Conservation (phyloP, 108 stramenopile genomes). For the Cafeteria roenbergensis region DNA sequence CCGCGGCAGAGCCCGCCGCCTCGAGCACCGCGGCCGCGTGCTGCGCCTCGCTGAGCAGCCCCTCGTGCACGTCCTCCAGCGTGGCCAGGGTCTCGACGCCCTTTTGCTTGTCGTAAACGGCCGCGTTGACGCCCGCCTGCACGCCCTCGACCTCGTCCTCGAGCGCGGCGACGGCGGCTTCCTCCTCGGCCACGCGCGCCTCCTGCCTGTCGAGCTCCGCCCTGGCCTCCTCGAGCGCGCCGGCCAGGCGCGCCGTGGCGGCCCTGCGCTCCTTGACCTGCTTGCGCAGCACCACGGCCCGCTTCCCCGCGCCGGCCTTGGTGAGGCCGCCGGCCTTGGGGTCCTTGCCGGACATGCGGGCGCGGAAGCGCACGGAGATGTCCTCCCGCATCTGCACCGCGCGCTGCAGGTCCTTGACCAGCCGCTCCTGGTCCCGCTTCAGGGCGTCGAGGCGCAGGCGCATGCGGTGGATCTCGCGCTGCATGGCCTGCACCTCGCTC, state of each 20-base stretch:
- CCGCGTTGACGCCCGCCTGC: conserved; percentile 26
- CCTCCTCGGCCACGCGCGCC: conserved; percentile 22
- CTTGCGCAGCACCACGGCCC: conserved; percentile 24
- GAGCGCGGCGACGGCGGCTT: conserved; percentile 8
- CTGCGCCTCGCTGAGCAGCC: not conserved
- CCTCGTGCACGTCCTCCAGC: not conserved
- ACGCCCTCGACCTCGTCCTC: conserved; percentile 14
- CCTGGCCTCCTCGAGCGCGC: conserved; percentile 25
- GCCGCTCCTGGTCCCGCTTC: conserved; percentile 50
- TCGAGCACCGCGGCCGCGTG: not conserved
- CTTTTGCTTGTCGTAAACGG: conserved; percentile 42
- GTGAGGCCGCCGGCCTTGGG: conserved; percentile 3
- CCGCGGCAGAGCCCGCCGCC: not conserved
- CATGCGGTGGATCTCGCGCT: conserved; percentile 69
- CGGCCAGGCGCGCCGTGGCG: conserved; percentile 20
- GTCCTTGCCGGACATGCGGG: conserved; percentile 19
- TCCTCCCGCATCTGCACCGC: conserved; percentile 59
- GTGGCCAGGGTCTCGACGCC: conserved; percentile 13
- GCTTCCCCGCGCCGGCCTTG: conserved; percentile 6
- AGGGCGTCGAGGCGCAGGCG: conserved; percentile 50
- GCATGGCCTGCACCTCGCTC: conserved; percentile 56
- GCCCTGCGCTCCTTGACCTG: conserved; percentile 25
- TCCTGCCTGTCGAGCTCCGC: conserved; percentile 23
- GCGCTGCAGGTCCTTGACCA: conserved; percentile 58
- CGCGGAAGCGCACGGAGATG: conserved; percentile 49